Evolutionary conservation across 768 basidiomycete species (phyloP), one percentile per base, ranked within the genome.

Genomic region (Russula earlei): DNA sequence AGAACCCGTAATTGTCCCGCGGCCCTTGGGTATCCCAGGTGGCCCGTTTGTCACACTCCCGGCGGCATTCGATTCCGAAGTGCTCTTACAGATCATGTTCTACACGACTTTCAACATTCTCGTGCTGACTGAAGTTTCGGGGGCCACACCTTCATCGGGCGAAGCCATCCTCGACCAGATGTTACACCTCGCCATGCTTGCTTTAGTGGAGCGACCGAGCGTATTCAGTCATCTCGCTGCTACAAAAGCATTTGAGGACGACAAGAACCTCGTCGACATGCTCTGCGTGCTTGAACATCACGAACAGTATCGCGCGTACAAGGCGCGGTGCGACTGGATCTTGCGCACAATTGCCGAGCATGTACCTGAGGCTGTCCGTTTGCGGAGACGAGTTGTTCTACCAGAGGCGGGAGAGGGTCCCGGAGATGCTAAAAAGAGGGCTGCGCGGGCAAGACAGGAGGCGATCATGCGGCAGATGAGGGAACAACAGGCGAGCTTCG

Each of bases 381-480:
- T 66, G 8, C 75, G 77, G 8, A 77, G 83, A 14, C 73, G 71
- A 36, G 67, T 77, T 7, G 65, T 72, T 3, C 72, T 77, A 27
- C 64, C 66, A 11, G 67, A 67, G 5, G 63, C 68, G 14, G 67
- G 71, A 0, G 65, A 74, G 22, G 79, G 84, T 57, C 70, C 80
- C 3, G 85, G 82, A 55, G 84, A 84, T 54, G 78, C 81, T 41
- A 88, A 85, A 74, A 91, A 90, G 67, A 76, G 76, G 27, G 90
- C 92, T 5, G 92, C 90, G 8, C 91, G 92, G 67, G 87, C 83
- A 12, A 76, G 94, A n/a, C 87, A 96, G 67, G 89, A 87, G 58
- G 86, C 88, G 0, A 90, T 99, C 64, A 90, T 99, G 91, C 81
- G 84, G 65, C 85, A 96, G 71, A 97, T 98, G 82, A 91, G 90